Conservation (phyloP, 768 basidiomycete species). For the Peribolospora kevripleyi region DNA sequence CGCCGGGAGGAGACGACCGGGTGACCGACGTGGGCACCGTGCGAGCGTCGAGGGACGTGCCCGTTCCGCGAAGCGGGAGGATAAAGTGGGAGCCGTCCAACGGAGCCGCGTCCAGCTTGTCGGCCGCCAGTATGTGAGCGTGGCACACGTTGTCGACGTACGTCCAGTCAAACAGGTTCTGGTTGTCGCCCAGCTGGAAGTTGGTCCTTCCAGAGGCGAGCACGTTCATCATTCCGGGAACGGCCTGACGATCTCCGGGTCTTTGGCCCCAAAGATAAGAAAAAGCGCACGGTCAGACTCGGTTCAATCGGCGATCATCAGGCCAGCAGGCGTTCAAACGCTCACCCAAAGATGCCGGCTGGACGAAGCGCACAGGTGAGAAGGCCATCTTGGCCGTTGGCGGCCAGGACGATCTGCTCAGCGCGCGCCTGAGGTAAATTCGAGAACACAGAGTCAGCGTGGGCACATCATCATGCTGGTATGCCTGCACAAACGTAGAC, state of each 20-base stretch:
- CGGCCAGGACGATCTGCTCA: slow-evolving; percentile 54
- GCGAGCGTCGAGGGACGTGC: slow-evolving; percentile 27
- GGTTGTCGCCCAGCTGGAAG: slow-evolving; percentile 82
- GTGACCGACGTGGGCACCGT: slow-evolving; percentile 18
- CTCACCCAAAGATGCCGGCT: slow-evolving; percentile 84
- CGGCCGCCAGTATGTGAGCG: slow-evolving; percentile 79
- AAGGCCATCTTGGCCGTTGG: slow-evolving; percentile 63
- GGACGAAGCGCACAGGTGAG: slow-evolving; percentile 75
- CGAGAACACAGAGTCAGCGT: neutral
- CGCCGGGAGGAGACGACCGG: slow-evolving; percentile 26
- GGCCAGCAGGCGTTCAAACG: no score
- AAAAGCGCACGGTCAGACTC: neutral
- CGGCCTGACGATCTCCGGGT: slow-evolving; percentile 71
- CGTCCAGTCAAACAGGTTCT: slow-evolving; percentile 84
- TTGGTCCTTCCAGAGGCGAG: slow-evolving; percentile 61
- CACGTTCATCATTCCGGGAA: slow-evolving; percentile 53
- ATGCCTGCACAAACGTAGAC: neutral
- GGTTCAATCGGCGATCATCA: neutral
- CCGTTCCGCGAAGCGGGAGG: slow-evolving; percentile 4
- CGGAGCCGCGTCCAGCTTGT: slow-evolving; percentile 32
- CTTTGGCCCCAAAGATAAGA: slow-evolving; percentile 22
- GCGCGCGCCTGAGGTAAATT: slow-evolving; percentile 32
- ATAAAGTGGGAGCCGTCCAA: no score
- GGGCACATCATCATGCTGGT: neutral
- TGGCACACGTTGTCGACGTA: slow-evolving; percentile 88